Base-by-base conservation (phyloP, 2,329 filamentous ascomycete species). In the Penicillium sp. region DNA sequence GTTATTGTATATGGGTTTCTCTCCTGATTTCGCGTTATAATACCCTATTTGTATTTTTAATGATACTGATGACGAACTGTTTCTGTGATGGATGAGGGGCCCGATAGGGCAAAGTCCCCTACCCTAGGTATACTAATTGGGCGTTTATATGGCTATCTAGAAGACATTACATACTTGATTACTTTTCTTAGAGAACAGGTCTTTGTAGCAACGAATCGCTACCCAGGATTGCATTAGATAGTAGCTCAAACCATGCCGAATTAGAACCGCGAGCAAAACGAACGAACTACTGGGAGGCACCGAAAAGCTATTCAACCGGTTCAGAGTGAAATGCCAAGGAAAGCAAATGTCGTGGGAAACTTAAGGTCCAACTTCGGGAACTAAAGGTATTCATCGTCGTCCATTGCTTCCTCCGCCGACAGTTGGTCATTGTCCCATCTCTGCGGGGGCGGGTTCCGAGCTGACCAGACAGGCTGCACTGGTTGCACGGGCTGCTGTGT, bases 311-410 rank as follows among this genome's bases (percentile, higher is more conserved):
- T n/a, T 27, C 23, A 27, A 6, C 23, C 9, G 6, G 5, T 13
- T 12, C 23, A 17, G 42, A 45, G 9, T 17, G 42, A 45, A 45
- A 29, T 5, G 9, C 15, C 42, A 13, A 38, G 41, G 17, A 38
- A 48, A 50, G 33, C 21, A 55, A 55, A 59, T 13, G 15, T 51
- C n/a, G 8, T 41, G n/a, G 6, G 54, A 43, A 52, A 21, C 21
- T 7, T 4, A 48, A 48, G 41, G 12, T 17, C 17, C 23, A 35
- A 31, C 8, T 2, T 7, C 23, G 15, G 4, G 2, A 37, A 29
- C 56, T 55, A 72, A 56, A 73, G 59, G 59, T 62, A 66, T 62
- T 73, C 72, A 59, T 74, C 72, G 51, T 69, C 65, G 25, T 74
- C 71, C 67, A 74, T 74, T 40, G 9, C 47, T 19, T 56, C 54